Evolutionary conservation across 331 rosid species (phyloP), one percentile per base, ranked within the genome.

Genomic region (Malus hybrid): DNA sequence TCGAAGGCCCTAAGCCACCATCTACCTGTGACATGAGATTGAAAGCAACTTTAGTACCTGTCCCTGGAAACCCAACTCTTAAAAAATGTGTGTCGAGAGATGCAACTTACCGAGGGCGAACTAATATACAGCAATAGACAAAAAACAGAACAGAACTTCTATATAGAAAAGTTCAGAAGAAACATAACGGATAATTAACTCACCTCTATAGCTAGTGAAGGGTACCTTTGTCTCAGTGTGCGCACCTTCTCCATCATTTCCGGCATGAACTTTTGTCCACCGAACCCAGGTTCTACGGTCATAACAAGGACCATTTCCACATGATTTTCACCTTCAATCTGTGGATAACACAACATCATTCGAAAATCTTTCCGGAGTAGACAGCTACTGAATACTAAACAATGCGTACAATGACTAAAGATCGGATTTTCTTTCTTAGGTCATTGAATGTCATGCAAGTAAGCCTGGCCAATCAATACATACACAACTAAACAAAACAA

Each of bases 201-300:
- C 74, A 89, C 97, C 96, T 95, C 97, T 63, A 95, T 89, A 81
- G 90, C 95, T 70, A 95, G 97, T 13, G 91, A 77, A 63, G 99
- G 99, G 79, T 90, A 95, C 92, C 82, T 95, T 86, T 87, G 84
- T 82, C 99, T 89, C 71, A 95, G 87, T 44, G 64, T 70, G 15
- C 90, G 97, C 34, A 95, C 98, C 91, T 93, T 93, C 67, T 89
- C 96, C 99, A 95, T 95, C 75, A 50, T 90, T 77, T 90, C 88
- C 7, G 91, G 90, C 91, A 90, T 92, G 86, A 90, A 95, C 75
- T 95, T 94, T 73, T 92, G 99, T 74, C 97, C 97, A 33, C 96
- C 97, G 79, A 94, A 95, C 77, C 99, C 97, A 80, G 99, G 99
- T 81, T 86, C 97, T 7, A 93, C 99, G 46, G 97, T 95, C 99